phyloP scores from a whole-genome alignment of 768 basidiomycete genomes.

The Lentinula lateritia region DNA sequence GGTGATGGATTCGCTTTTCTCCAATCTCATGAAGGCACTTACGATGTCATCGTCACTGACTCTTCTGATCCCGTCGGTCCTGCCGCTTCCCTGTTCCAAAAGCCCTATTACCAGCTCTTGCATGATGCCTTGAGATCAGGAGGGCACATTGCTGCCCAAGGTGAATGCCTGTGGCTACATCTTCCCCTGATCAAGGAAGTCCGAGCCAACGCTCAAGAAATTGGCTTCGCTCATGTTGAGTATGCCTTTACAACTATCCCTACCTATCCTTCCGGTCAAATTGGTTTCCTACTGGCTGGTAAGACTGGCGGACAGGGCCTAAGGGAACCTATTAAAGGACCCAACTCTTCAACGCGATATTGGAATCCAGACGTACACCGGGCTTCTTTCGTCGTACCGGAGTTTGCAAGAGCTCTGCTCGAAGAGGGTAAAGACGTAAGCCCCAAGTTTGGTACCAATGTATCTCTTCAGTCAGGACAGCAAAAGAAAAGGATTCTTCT shows the following conservation, averaged over 20 bases:
- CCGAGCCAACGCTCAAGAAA: slow-evolving; percentile 53
- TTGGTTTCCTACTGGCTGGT: slow-evolving; percentile 89
- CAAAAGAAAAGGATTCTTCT: slow-evolving; percentile 71
- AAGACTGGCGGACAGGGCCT: slow-evolving; percentile 62
- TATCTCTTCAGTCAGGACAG: slow-evolving; percentile 37
- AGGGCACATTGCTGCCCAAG: slow-evolving; percentile 93
- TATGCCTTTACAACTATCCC: slow-evolving; percentile 97
- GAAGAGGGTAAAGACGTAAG: slow-evolving; percentile 66
- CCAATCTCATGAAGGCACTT: slow-evolving; percentile 75
- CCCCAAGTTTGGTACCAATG: slow-evolving; percentile 70
- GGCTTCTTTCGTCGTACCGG: slow-evolving; percentile 86
- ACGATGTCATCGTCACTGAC: slow-evolving; percentile 98
- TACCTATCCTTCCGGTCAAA: slow-evolving; percentile 97
- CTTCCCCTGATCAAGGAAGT: slow-evolving; percentile 80
- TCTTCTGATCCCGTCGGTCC: slow-evolving; percentile 98
- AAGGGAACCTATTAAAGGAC: slow-evolving; percentile 57
- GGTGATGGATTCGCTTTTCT: slow-evolving; percentile 99
- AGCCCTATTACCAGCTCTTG: slow-evolving; percentile 94
- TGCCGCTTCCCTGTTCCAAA: slow-evolving; percentile 89
- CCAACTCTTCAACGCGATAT: slow-evolving; percentile 70
- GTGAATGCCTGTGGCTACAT: slow-evolving; percentile 94
- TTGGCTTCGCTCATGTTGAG: slow-evolving; percentile 72
- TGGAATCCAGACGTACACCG: slow-evolving; percentile 81
- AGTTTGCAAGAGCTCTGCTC: slow-evolving; percentile 75
- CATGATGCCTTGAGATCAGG: slow-evolving; percentile 85